These are phyloP conservation scores for Cicer chorassanicum DNA, from an alignment of 306 rosid genomes.

Conservation along the genomic window DNA sequence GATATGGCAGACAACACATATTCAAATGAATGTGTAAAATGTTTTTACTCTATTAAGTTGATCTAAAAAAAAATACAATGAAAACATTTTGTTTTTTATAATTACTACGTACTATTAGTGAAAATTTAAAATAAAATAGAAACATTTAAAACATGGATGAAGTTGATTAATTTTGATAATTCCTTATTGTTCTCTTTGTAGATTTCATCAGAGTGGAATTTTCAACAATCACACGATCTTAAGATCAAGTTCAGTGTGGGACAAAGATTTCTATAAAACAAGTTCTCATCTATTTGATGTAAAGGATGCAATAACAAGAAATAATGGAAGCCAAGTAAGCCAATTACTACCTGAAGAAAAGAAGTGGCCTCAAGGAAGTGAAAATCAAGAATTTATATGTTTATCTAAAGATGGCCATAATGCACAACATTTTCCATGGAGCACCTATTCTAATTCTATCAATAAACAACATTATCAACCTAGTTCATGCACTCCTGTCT, in stretches of 20 bases:
- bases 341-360: slow-evolving; percentile 41
- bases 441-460: slow-evolving; percentile 28
- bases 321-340: slow-evolving; percentile 28
- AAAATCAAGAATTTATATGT: slow-evolving; percentile 27
- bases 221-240: slow-evolving; percentile 40
- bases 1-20: no score
- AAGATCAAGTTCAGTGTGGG: slow-evolving; percentile 47
- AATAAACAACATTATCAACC: slow-evolving; percentile 43
- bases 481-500: slow-evolving; percentile 28
- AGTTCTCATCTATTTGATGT: slow-evolving; percentile 47
- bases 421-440: slow-evolving; percentile 48
- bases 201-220: slow-evolving; percentile 38
- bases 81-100: neutral
- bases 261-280: slow-evolving; percentile 38
- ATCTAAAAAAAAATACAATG: neutral
- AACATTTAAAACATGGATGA: neutral
- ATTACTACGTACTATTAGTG: neutral
- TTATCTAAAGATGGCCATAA: slow-evolving; percentile 34
- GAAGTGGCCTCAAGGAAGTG: slow-evolving; percentile 47
- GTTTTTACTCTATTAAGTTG: neutral
- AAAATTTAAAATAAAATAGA: neutral
- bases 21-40: neutral
- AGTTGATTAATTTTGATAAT: neutral
- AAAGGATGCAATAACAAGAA: slow-evolving; percentile 42
- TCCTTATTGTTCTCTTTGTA: slow-evolving; percentile 33